Percentiles rank a stretch among this genome's conserved stretches.
Evolutionary conservation across 768 basidiomycete genomes (phyloP).

Genomic region (Xerocomellus dryophilus): DNA sequence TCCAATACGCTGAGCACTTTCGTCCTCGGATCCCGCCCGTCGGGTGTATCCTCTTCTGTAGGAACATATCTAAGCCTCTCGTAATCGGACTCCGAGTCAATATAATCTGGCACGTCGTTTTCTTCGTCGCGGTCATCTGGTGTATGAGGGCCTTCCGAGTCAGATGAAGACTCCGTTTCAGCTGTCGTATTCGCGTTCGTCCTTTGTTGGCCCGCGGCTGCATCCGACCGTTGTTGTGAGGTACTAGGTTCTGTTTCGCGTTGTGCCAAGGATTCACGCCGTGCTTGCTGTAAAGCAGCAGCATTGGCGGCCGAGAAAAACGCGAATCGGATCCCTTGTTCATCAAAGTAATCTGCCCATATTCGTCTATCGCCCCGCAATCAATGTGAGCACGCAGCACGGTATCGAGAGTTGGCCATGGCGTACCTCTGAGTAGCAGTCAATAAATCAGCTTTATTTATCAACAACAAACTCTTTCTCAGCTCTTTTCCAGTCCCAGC

Average conservation of each 20-base stretch:
- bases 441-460: slow-evolving; percentile 95
- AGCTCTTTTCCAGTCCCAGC: slow-evolving; percentile 69
- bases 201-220: background rate
- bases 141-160: slow-evolving; percentile 29
- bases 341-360: slow-evolving; percentile 94
- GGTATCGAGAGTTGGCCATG: background rate
- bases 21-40: slow-evolving; percentile 60
- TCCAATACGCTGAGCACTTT: slow-evolving; percentile 82
- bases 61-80: slow-evolving; percentile 48
- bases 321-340: slow-evolving; percentile 70
- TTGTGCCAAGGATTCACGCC: slow-evolving; percentile 44
- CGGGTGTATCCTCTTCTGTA: slow-evolving; percentile 52
- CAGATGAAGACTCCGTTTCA: slow-evolving; percentile 31
- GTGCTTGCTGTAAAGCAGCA: slow-evolving; percentile 74
- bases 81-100: slow-evolving; percentile 31
- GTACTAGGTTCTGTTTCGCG: slow-evolving; percentile 21
- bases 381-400: background rate
- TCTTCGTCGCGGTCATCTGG: slow-evolving; percentile 32
- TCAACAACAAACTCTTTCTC: slow-evolving; percentile 75
- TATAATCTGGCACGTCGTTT: slow-evolving; percentile 24
- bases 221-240: slow-evolving; percentile 2
- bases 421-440: slow-evolving; percentile 79
- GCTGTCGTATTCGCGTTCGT: background rate
- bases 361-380: slow-evolving; percentile 51
- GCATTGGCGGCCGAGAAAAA: slow-evolving; percentile 95